phyloP scores from a whole-genome alignment of 169 alveolate species.

The Plasmodium gallinaceum region DNA sequence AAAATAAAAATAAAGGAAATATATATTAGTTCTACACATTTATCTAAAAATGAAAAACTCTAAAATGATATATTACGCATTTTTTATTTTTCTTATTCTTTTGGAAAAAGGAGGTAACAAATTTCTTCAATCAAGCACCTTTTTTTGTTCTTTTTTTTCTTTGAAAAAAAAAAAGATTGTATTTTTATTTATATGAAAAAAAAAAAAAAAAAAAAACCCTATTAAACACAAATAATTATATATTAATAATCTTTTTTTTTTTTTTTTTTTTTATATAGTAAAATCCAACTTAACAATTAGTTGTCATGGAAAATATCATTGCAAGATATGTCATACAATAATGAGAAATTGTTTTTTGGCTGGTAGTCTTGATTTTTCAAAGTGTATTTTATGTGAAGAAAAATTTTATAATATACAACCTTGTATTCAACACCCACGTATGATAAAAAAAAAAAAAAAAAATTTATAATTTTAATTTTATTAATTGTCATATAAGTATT shows the following conservation, averaged over 20 bases:
- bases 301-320: constrained; percentile 52
- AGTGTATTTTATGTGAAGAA: constrained; percentile 55
- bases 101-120: neutral
- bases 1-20: neutral
- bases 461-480: neutral
- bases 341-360: constrained; percentile 65
- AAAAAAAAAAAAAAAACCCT: no score
- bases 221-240: no score
- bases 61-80: constrained; percentile 2
- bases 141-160: no score
- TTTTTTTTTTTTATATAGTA: constrained; percentile 6
- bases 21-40: neutral
- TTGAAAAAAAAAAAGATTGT: no score
- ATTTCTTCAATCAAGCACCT: neutral
- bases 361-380: constrained; percentile 34
- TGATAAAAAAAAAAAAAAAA: neutral
- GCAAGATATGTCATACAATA: constrained; percentile 37
- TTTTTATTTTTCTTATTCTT: constrained; percentile 6
- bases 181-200: no score
- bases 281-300: constrained; percentile 25
- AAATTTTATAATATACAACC: constrained; percentile 14
- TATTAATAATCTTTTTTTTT: no score
- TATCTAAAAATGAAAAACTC: constrained; percentile 5
- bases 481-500: no score
- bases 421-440: constrained; percentile 16